These are phyloP conservation scores for Letharia columbiana DNA, from an alignment of 495 filamentous ascomycete species.

Conservation along the genomic window DNA sequence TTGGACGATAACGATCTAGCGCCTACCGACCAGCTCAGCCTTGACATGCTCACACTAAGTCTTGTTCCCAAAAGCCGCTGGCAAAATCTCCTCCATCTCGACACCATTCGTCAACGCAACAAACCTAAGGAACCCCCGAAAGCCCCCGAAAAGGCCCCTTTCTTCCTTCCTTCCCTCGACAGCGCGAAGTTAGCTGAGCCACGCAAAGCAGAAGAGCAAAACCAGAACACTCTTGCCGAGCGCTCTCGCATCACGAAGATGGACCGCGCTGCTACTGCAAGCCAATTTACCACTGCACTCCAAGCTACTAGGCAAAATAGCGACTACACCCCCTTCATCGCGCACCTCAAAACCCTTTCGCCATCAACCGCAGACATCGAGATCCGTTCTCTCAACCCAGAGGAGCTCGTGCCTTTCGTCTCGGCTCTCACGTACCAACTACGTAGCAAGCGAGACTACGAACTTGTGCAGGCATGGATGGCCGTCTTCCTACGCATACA, in stretches of 20 bases:
- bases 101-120: conserved; percentile 79
- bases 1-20: conserved; percentile 38
- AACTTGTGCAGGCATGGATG: conserved; percentile 95
- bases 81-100: conserved; percentile 88
- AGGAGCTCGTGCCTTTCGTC: conserved; percentile 63
- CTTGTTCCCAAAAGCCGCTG: conserved; percentile 81
- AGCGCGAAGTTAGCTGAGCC: conserved; percentile 14
- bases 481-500: conserved; percentile 78
- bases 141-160: conserved; percentile 86
- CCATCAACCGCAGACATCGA: conserved; percentile 81
- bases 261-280: conserved; percentile 29
- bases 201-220: conserved; percentile 13
- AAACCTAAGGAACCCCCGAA: conserved; percentile 89
- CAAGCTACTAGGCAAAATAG: conserved; percentile 26
- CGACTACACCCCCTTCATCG: conserved; percentile 50
- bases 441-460: conserved; percentile 64
- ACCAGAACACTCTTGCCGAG: conserved; percentile 37
- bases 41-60: conserved; percentile 77
- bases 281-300: conserved; percentile 53
- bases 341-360: conserved; percentile 66
- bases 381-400: conserved; percentile 60
- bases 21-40: conserved; percentile 61
- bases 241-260: conserved; percentile 48
- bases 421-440: conserved; percentile 62
- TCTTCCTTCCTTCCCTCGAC: conserved; percentile 74